These are phyloP conservation scores for Caryopteris hybrid DNA, from an alignment of 305 asterid species.

Conservation along the genomic window DNA sequence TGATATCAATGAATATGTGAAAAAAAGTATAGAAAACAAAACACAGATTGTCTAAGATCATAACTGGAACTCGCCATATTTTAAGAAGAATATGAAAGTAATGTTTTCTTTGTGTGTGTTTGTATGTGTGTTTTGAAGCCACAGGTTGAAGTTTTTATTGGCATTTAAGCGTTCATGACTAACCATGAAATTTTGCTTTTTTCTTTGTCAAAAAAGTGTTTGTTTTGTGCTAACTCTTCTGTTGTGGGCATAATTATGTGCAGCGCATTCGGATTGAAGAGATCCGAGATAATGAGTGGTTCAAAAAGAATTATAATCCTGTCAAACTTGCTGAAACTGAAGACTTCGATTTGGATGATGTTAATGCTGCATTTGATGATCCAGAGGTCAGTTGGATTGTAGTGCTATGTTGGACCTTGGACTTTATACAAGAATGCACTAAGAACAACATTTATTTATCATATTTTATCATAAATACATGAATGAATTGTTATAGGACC, in stretches of 20 bases:
- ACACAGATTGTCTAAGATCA: neutral
- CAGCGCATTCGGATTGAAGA: constrained; percentile 91
- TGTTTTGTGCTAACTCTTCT: constrained; percentile 13
- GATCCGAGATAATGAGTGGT: constrained; percentile 92
- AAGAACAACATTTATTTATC: neutral
- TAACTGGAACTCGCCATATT: constrained; percentile 5
- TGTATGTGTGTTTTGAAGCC: no score
- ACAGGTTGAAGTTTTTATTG: neutral
- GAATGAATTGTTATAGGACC: neutral
- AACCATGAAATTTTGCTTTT: constrained; percentile 2
- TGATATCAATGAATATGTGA: neutral
- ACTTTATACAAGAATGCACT: constrained; percentile 4
- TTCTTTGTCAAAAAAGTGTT: neutral
- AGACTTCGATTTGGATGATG: constrained; percentile 90
- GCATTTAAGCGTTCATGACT: neutral
- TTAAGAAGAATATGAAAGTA: neutral
- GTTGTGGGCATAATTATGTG: constrained; percentile 20
- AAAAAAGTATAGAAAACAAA: neutral
- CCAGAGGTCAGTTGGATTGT: constrained; percentile 66
- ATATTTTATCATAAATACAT: neutral
- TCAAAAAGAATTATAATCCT: constrained; percentile 70
- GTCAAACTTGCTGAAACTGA: constrained; percentile 67
- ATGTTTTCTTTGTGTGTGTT: no score
- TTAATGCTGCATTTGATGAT: constrained; percentile 97
- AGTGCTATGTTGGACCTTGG: neutral